Evolutionary conservation across 2,329 filamentous ascomycete genomes (phyloP).

Genomic region (Fusarium bactridioides): DNA sequence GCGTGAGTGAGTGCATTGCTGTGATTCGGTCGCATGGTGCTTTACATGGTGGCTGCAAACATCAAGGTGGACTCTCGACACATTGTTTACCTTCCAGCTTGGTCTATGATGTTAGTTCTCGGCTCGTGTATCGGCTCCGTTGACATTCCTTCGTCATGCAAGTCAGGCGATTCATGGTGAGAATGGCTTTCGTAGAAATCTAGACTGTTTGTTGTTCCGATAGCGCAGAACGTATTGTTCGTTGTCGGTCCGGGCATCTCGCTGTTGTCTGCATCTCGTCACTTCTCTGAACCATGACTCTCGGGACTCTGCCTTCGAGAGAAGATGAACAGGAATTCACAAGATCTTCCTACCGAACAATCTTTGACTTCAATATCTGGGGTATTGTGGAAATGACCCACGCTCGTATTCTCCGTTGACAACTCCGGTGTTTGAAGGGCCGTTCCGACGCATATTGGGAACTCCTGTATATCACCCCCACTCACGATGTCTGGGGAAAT

Average conservation of each 20-base stretch:
- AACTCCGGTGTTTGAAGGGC: conserved; percentile 19
- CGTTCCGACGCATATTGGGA: conserved; percentile 21
- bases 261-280: background rate
- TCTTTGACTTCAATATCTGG: background rate
- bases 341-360: background rate
- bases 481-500: conserved; percentile 27
- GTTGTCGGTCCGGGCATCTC: background rate
- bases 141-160: conserved; percentile 14
- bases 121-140: background rate
- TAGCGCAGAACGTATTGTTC: background rate
- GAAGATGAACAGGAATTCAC: background rate
- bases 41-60: conserved; percentile 1
- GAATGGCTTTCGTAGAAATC: background rate
- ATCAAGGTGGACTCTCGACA: background rate
- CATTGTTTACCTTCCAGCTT: conserved; percentile 10
- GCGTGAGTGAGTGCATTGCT: background rate
- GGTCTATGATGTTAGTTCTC: background rate
- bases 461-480: conserved; percentile 24
- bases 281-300: no score
- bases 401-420: background rate
- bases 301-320: background rate
- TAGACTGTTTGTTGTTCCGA: background rate
- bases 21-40: conserved; percentile 6
- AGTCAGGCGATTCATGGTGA: background rate
- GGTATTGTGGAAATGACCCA: background rate